Percentiles rank a stretch among this genome's conserved stretches.
These are phyloP conservation scores for Galerina sulciceps DNA, from an alignment of 768 basidiomycete species.

Conservation along the genomic window DNA sequence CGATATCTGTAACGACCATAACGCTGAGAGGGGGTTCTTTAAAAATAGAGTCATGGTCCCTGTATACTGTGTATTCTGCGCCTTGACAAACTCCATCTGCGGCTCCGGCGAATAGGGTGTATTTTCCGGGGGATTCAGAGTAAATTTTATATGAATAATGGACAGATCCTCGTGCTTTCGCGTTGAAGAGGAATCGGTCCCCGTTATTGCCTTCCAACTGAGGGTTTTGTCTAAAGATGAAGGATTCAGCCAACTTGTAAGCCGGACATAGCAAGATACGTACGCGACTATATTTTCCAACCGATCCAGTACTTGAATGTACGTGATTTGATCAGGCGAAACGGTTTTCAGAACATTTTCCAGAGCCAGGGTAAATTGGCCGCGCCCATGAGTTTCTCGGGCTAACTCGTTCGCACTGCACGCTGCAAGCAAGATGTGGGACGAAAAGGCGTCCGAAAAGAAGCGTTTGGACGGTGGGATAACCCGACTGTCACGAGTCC, in stretches of 20 bases:
- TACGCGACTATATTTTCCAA: not conserved
- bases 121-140: not conserved
- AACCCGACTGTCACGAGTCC: not conserved
- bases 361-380: not conserved
- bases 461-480: not conserved
- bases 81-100: constrained; percentile 16
- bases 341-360: not conserved
- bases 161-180: not conserved
- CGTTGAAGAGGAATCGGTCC: constrained; percentile 2
- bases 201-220: constrained; percentile 3
- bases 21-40: not conserved
- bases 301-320: not conserved
- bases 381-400: not conserved
- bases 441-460: not conserved
- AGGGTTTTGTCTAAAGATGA: not conserved
- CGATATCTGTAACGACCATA: not conserved
- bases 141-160: not conserved
- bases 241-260: too few species aligned
- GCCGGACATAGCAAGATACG: not conserved
- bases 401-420: not conserved
- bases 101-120: constrained; percentile 14
- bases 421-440: not conserved
- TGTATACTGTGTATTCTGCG: constrained; percentile 16
- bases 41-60: not conserved
- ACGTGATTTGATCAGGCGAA: not conserved